A percentile compares a stretch with the other conserved stretches of the same genome.
These are phyloP conservation scores for Helotiales sp. DNA, from an alignment of 2,329 filamentous ascomycete genomes.

Conservation along the genomic window DNA sequence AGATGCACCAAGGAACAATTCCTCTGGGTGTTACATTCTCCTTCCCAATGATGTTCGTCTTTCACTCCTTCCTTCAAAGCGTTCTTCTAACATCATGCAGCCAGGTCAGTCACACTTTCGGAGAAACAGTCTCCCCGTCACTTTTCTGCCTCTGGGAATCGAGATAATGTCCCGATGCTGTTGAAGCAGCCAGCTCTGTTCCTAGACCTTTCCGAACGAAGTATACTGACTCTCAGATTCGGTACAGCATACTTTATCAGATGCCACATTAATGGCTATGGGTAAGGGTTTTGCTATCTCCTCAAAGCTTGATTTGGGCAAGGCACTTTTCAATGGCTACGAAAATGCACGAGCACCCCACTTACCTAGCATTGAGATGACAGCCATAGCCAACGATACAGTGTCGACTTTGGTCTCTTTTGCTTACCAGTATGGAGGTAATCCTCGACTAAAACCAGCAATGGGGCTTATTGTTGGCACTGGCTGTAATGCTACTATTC, in stretches of 20 bases:
- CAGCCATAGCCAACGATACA: conserved; percentile 79
- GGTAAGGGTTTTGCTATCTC: conserved; percentile 69
- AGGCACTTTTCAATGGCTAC: conserved; percentile 60
- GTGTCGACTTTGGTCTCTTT: conserved; percentile 79
- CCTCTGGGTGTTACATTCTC: conserved; percentile 69
- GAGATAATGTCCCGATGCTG: too few species aligned
- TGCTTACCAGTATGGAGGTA: conserved; percentile 67
- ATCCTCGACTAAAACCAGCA: conserved; percentile 61
- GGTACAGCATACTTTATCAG: conserved; percentile 60
- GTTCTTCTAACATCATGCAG: background rate
- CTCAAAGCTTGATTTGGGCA: conserved; percentile 59
- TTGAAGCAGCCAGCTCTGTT: too few species aligned
- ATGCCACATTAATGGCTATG: conserved; percentile 67
- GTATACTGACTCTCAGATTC: too few species aligned
- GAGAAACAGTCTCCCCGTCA: too few species aligned
- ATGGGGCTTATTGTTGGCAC: conserved; percentile 85
- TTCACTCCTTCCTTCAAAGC: background rate
- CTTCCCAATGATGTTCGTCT: conserved; percentile 59
- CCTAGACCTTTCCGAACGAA: too few species aligned
- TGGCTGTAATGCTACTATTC: conserved; percentile 78
- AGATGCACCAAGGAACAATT: conserved; percentile 44
- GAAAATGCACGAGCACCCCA: conserved; percentile 42
- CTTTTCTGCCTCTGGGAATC: too few species aligned
- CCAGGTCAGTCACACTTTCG: too few species aligned
- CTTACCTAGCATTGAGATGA: conserved; percentile 67